Conservation (phyloP, 2,329 filamentous ascomycete genomes). For the Aspergillus fumigatus region DNA sequence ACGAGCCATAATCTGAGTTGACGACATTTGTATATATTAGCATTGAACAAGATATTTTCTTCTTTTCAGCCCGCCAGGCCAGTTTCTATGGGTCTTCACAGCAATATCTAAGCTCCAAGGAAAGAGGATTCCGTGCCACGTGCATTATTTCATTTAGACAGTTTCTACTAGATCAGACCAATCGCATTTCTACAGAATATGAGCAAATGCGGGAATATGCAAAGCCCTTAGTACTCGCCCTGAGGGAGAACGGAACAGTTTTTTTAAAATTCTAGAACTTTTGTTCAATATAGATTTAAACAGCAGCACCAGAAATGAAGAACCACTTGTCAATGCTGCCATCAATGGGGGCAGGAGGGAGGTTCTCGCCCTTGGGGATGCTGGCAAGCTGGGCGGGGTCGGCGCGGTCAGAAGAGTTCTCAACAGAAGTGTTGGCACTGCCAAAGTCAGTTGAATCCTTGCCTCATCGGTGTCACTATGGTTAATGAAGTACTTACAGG, state of each 20-base stretch:
- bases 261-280: slow-evolving; percentile 30
- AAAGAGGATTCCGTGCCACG: neutral
- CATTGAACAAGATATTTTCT: neutral
- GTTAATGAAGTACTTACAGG: slow-evolving; percentile 59
- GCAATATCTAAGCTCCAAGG: neutral
- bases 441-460: slow-evolving; percentile 5
- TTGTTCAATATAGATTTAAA: slow-evolving; percentile 48
- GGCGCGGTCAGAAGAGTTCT: slow-evolving; percentile 68
- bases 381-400: slow-evolving; percentile 65
- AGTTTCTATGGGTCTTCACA: neutral
- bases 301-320: slow-evolving; percentile 97
- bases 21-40: slow-evolving; percentile 8
- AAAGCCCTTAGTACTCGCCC: slow-evolving; percentile 5
- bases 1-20: slow-evolving; percentile 6
- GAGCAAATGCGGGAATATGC: neutral
- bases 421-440: slow-evolving; percentile 75
- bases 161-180: neutral
- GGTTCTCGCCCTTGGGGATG: slow-evolving; percentile 74
- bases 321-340: slow-evolving; percentile 99
- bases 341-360: slow-evolving; percentile 83
- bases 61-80: neutral
- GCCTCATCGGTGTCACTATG: neutral
- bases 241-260: slow-evolving; percentile 8
- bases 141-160: neutral
- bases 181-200: neutral